A percentile compares a stretch with the other conserved stretches of the same genome.
These are phyloP conservation scores for Epichloe coenophiala DNA, from an alignment of 2,329 filamentous ascomycete species.

Conservation along the genomic window DNA sequence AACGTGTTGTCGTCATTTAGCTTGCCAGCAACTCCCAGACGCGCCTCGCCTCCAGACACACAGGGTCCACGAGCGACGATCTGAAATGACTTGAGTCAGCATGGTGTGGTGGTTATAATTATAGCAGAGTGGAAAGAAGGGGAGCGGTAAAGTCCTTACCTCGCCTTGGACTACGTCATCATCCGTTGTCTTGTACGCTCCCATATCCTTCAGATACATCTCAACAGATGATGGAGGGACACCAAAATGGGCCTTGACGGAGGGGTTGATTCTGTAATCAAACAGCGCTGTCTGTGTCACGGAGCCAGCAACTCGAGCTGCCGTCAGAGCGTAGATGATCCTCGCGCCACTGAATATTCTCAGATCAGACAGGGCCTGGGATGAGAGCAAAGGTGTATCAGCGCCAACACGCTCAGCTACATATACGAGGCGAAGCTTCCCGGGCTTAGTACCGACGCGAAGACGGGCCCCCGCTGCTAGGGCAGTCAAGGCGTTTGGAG, in stretches of 20 bases:
- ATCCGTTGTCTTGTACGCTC: slow-evolving; percentile 45
- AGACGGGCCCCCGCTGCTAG: slow-evolving; percentile 43
- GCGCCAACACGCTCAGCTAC: slow-evolving; percentile 59
- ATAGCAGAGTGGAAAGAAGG: not conserved
- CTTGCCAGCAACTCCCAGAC: slow-evolving; percentile 48
- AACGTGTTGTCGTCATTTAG: slow-evolving; percentile 64
- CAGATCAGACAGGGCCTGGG: slow-evolving; percentile 62
- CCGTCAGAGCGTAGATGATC: slow-evolving; percentile 73
- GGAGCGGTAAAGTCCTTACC: slow-evolving; percentile 29
- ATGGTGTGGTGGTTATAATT: not conserved
- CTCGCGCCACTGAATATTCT: slow-evolving; percentile 69
- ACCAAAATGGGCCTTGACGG: slow-evolving; percentile 54
- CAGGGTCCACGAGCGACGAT: slow-evolving; percentile 61
- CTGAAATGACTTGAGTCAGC: slow-evolving; percentile 22
- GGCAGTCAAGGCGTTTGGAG: slow-evolving; percentile 34
- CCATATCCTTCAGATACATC: slow-evolving; percentile 54
- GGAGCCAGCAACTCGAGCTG: slow-evolving; percentile 72
- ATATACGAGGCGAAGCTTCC: slow-evolving; percentile 70
- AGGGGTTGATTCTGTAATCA: slow-evolving; percentile 57
- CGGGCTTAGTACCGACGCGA: slow-evolving; percentile 45
- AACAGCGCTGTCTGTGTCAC: slow-evolving; percentile 78
- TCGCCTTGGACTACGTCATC: slow-evolving; percentile 50
- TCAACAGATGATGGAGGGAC: slow-evolving; percentile 69
- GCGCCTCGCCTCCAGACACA: slow-evolving; percentile 54
- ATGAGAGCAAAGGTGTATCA: slow-evolving; percentile 49